Conservation (phyloP, 805 yeast species). For the Lipomyces chichibuensis region DNA sequence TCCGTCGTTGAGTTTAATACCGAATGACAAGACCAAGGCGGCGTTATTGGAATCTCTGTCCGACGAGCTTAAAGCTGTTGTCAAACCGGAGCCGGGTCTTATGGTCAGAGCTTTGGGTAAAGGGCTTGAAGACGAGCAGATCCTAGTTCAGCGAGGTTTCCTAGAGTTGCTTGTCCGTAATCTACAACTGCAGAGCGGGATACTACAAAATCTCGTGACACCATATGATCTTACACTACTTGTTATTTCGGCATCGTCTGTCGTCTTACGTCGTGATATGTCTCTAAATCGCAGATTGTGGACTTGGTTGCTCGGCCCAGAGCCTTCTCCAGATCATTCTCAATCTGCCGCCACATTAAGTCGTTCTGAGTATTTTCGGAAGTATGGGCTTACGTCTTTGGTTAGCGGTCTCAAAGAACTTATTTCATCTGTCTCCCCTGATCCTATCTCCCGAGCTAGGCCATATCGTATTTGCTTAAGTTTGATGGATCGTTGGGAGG, state of each 20-base stretch:
- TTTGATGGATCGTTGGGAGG: conserved; percentile 92
- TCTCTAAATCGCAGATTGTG: conserved; percentile 90
- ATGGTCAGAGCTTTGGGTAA: conserved; percentile 71
- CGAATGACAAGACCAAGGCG: conserved; percentile 38
- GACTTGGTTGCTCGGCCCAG: conserved; percentile 92
- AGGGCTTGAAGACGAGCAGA: conserved; percentile 66
- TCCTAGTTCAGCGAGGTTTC: conserved; percentile 84
- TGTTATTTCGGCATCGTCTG: conserved; percentile 63
- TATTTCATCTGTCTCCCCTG: conserved; percentile 40
- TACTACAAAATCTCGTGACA: conserved; percentile 54
- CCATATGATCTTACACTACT: conserved; percentile 60
- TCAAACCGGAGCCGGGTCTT: conserved; percentile 78
- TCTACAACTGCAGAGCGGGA: conserved; percentile 64
- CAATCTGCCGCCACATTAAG: conserved; percentile 22
- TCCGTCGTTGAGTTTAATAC: conserved; percentile 57
- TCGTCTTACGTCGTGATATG: conserved; percentile 85
- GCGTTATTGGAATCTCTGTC: conserved; percentile 42
- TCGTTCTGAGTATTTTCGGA: conserved; percentile 38
- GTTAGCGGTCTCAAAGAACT: conserved; percentile 58
- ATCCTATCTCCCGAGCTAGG: conserved; percentile 48
- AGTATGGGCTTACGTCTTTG: conserved; percentile 51
- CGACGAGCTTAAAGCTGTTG: conserved; percentile 61
- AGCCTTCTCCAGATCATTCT: conserved; percentile 42
- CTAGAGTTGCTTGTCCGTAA: conserved; percentile 75
- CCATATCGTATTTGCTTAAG: conserved; percentile 70